Base-by-base conservation (phyloP, 2,329 filamentous ascomycete genomes). In the Trichoderma pleuroti region DNA sequence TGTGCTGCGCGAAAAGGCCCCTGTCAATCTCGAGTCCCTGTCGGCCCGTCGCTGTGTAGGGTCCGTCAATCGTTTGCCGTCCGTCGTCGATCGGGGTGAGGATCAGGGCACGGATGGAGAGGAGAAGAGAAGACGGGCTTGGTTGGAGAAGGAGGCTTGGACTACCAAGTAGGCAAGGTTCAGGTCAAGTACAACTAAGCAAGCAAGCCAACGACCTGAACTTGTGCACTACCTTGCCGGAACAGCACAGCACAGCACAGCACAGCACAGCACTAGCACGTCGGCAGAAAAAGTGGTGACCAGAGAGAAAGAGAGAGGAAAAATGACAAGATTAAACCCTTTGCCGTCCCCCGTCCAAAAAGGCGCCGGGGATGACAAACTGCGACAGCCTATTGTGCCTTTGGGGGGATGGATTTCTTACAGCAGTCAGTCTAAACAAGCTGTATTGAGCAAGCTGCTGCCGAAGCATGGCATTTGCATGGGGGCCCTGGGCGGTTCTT, bases 1-100 rank as follows among this genome's bases (percentile, higher is more conserved):
- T 60, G 39, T 59, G 54, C 36, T 60, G 65, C 65, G 34, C 65
- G 36, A 39, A 42, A 42, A 60, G 12, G 54, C 54, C 65, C 65
- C 65, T 68, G 65, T 68, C 64, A 68, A 60, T 60, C 36, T 60
- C 65, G 28, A 68, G 54, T 68, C 65, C 64, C 65, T 68, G 65
- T 68, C 54, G 65, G 54, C 54, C 65, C 63, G 63, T 66, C 63
- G 49, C 63, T 57, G n/a, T 68, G 54, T 59, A 59, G 39, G 36
- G 65, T 60, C 65, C 65, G 65, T 68, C 65, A 42, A 68, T 68
- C 65, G 65, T 68, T 68, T 36, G 65, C 65, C 39, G 36, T 66
- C n/a, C 26, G 24, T 49, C 36, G 65, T 68, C 65, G 65, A 68
- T 68, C 65, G 65, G 54, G 26, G 30, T 34, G 52, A 28, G 30